These are phyloP conservation scores for Acmispon strigosus DNA, from an alignment of 306 rosid species.

Conservation along the genomic window DNA sequence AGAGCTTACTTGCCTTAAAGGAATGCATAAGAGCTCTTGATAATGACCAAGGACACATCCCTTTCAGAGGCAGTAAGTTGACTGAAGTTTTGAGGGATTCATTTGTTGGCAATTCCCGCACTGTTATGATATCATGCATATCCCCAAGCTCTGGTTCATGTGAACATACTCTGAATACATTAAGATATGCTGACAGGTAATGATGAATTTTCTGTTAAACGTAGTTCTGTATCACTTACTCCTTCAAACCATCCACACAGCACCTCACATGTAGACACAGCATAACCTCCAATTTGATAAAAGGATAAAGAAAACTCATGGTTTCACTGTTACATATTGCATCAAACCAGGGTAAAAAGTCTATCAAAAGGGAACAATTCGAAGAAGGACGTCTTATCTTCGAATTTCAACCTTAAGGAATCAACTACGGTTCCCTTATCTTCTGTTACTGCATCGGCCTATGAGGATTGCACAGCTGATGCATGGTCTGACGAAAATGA, in stretches of 20 bases:
- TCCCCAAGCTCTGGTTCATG: slow-evolving; percentile 98
- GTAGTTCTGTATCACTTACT: not conserved
- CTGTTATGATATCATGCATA: slow-evolving; percentile 98
- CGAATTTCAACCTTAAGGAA: slow-evolving; percentile 73
- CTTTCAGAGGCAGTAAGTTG: slow-evolving; percentile 96
- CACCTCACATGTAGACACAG: not conserved
- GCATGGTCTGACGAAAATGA: slow-evolving; percentile 62
- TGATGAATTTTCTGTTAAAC: not conserved
- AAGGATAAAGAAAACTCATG: not conserved
- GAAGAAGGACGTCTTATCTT: slow-evolving; percentile 70
- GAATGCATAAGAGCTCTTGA: slow-evolving; percentile 99
- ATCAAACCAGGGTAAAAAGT: slow-evolving; percentile 77
- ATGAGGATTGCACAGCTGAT: slow-evolving; percentile 50
- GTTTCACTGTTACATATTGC: slow-evolving; percentile 8
- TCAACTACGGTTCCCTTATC: slow-evolving; percentile 73
- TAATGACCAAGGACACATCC: slow-evolving; percentile 98
- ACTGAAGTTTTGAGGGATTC: slow-evolving; percentile 99
- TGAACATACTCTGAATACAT: slow-evolving; percentile 93
- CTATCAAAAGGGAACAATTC: slow-evolving; percentile 79
- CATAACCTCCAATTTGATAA: not conserved
- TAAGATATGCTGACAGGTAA: slow-evolving; percentile 99
- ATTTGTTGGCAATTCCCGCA: slow-evolving; percentile 91
- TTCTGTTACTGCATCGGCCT: slow-evolving; percentile 47
- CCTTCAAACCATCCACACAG: not conserved
- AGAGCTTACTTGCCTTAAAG: slow-evolving; percentile 96